phyloP scores from a whole-genome alignment of 495 filamentous ascomycete genomes.

The Parachaetomium inaequale region DNA sequence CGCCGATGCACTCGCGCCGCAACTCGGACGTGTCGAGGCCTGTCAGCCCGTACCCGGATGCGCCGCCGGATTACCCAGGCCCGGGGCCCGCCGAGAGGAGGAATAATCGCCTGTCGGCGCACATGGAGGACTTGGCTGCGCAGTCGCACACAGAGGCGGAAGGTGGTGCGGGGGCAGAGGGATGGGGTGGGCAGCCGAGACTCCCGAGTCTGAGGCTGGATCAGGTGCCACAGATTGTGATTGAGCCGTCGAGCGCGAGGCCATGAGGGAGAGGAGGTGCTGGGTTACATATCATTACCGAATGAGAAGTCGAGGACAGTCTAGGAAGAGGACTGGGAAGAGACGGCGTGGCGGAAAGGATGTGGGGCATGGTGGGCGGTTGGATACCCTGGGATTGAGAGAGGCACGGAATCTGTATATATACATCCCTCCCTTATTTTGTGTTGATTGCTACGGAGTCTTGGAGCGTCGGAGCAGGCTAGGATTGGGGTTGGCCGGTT shows the following conservation, averaged over 20 bases:
- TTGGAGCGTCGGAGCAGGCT: neutral
- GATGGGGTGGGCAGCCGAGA: slow-evolving; percentile 34
- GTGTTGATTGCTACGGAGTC: neutral
- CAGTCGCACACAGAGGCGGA: slow-evolving; percentile 18
- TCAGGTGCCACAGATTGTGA: slow-evolving; percentile 49
- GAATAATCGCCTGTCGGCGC: slow-evolving; percentile 32
- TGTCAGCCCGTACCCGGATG: slow-evolving; percentile 36
- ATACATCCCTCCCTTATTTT: neutral
- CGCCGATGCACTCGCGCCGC: slow-evolving; percentile 31
- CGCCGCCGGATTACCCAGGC: slow-evolving; percentile 50
- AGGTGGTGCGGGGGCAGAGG: slow-evolving; percentile 23
- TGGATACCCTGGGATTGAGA: neutral
- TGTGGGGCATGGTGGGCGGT: neutral
- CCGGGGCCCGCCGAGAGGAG: slow-evolving; percentile 11
- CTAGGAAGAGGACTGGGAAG: too few species aligned
- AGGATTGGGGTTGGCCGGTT: neutral
- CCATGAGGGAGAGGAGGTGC: slow-evolving; percentile 23
- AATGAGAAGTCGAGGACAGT: too few species aligned
- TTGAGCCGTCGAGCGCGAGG: slow-evolving; percentile 48
- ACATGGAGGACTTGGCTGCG: slow-evolving; percentile 29
- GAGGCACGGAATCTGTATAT: neutral
- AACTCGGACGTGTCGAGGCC: slow-evolving; percentile 28
- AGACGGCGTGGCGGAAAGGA: neutral
- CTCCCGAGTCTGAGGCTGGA: slow-evolving; percentile 37
- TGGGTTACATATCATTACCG: neutral